Evolutionary conservation across 805 yeast species (phyloP), one percentile per base, ranked within the genome.

Genomic region (Maudiozyma serrabonitensis): DNA sequence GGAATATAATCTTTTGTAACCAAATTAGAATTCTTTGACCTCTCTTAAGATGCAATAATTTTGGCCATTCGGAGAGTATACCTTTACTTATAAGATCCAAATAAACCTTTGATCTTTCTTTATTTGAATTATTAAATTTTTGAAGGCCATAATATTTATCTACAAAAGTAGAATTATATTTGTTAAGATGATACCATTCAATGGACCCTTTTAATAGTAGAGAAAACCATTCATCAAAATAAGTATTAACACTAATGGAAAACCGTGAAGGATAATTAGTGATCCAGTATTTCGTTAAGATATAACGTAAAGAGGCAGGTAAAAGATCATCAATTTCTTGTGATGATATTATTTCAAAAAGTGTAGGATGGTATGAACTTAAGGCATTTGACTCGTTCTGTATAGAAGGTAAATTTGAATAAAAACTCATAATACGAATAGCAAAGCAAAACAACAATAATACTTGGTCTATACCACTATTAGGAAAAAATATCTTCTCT

Each of bases 91-190:
- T 38, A 4, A 49, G 46, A 16, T 46, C 38, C 28, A 45, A 25
- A n/a, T 49, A 50, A 11, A 58, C 46, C 11, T 50, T 18, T 8
- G 45, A 35, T 25, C 57, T 40, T 12, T 55, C 54, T 13, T 53
- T 60, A 40, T 61, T 60, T 11, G 53, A 54, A 45, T 57, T 52
- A 47, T 67, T 64, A 23, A 72, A 61, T 35, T 95, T 72, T 60
- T 88, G 88, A 54, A 91, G 68, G 1, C 97, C 98, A 61, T 91
- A 91, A 62, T 91, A 91, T 61, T 86, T 85, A 64, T 91, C 97
- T 0, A 95, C 87, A 59, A 91, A 87, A 2, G 93, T 79, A 0
- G 95, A 79, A 58, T 87, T 90, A 87, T 93, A 86, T 45, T 73
- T 72, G 46, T 70, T 75, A 45, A 91, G 64, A 56, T 82, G 86